Evolutionary conservation across 2,329 filamentous ascomycete genomes (phyloP), one percentile per base, ranked within the genome.

Genomic region (Sporothrix variecibatus): DNA sequence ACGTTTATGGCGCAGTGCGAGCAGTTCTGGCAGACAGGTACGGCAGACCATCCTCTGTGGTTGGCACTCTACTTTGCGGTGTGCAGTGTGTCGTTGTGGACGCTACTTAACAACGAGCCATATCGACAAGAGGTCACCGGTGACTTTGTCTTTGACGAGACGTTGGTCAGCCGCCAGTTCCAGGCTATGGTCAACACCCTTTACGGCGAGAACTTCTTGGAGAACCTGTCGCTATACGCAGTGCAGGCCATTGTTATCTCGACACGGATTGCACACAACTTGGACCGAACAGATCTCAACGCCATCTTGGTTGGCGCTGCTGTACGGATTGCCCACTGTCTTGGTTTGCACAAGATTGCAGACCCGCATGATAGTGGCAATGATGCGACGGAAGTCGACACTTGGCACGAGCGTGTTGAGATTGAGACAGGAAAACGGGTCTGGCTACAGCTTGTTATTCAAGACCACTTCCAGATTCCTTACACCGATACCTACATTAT

Each of bases 401-500:
- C 51, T 11, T 77, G 76, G 77, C 53, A 76, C 31, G 78, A 79
- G 71, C 69, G 65, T 2, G 62, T 79, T 12, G 78, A 79, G 68
- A 71, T 79, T 43, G 81, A 83, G 77, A 78, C 80, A 7, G 81
- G 81, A 5, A 79, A 80, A 65, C 76, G 82, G 3, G 77, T 80
- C 4, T 83, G 82, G 82, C 80, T 79, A 60, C 81, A 83, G 75
- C 75, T 80, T 15, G 79, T 82, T 12, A 81, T 82, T 28, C 81
- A 82, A 72, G 81, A 82, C 71, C 78, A 82, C 69, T 82, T 78
- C 65, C 72, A 75, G 38, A 77, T 82, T 6, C 79, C 81, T 0
- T 82, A 81, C 68, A 82, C 81, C 20, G 81, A 82, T 34, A 81
- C 80, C 5, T 83, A 82, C 72, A 75, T 74, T 62, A 82, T 82